These are phyloP conservation scores for Macaranga tanarius DNA, from an alignment of 441 rosid genomes.

Conservation along the genomic window DNA sequence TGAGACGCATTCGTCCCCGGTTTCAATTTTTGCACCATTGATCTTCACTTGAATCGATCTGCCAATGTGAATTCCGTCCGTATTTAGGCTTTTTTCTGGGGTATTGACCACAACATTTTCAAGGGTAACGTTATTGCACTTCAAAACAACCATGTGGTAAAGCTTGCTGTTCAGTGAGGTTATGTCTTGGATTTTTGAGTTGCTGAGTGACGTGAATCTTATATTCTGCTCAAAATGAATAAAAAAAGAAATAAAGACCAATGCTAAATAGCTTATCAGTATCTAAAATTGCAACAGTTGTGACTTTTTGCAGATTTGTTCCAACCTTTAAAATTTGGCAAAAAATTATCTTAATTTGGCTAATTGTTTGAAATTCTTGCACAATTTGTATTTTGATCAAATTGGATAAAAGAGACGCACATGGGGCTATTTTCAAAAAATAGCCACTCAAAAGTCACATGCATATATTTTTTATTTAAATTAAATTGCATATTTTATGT, in stretches of 20 bases:
- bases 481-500: too few relatives aligned
- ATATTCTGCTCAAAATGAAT: constrained; percentile 35
- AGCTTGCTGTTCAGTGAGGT: constrained; percentile 48
- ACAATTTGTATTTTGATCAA: too few relatives aligned
- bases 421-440: too few relatives aligned
- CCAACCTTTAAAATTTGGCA: too few relatives aligned
- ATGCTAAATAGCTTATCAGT: too few relatives aligned
- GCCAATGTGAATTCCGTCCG: constrained; percentile 65
- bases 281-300: too few relatives aligned
- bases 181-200: constrained; percentile 35
- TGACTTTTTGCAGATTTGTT: too few relatives aligned
- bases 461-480: too few relatives aligned
- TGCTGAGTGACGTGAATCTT: constrained; percentile 30
- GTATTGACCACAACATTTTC: constrained; percentile 33
- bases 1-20: constrained; percentile 55
- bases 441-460: too few relatives aligned
- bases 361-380: too few relatives aligned
- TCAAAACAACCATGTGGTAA: constrained; percentile 45
- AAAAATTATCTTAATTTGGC: too few relatives aligned
- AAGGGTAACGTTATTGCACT: constrained; percentile 44
- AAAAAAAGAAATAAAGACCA: background rate
- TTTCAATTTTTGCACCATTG: constrained; percentile 25
- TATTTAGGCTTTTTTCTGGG: constrained; percentile 44
- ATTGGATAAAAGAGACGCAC: too few relatives aligned
- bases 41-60: constrained; percentile 37